A percentile compares a stretch with the other conserved stretches of the same genome.
These are phyloP conservation scores for Leptographium galeiforme DNA, from an alignment of 2,329 filamentous ascomycete species.

Conservation along the genomic window DNA sequence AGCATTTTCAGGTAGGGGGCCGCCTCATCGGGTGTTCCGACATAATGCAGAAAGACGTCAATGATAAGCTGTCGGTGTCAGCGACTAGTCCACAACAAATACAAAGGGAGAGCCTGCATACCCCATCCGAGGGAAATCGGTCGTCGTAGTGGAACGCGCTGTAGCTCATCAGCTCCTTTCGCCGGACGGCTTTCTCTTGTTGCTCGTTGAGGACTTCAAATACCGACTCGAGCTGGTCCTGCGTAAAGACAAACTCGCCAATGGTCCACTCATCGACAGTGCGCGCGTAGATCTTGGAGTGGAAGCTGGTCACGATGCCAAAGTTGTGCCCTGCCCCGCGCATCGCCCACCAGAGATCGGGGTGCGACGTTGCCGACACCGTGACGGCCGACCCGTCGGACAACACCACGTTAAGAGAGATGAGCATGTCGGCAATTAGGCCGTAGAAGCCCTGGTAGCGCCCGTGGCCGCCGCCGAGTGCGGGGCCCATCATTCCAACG, in stretches of 20 bases:
- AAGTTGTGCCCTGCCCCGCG: constrained; percentile 20
- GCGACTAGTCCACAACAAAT: no score
- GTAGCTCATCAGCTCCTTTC: no score
- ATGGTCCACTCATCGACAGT: not conserved
- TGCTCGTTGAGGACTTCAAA: no score
- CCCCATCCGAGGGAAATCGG: no score
- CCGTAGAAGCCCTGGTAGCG: not conserved
- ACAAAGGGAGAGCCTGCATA: no score
- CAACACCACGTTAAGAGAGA: constrained; percentile 22
- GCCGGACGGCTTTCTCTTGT: no score
- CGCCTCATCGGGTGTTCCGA: not conserved
- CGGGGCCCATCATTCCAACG: not conserved
- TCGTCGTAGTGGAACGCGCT: no score
- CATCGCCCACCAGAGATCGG: constrained; percentile 28
- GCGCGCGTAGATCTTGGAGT: not conserved
- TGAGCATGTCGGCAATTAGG: constrained; percentile 9
- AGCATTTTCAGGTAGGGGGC: not conserved
- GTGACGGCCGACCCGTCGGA: constrained; percentile 22
- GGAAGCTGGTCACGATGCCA: not conserved
- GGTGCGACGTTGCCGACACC: constrained; percentile 18
- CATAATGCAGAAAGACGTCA: not conserved
- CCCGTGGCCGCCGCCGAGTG: not conserved
- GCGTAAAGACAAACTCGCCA: not conserved
- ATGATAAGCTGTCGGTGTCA: not conserved
- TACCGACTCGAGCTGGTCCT: not conserved